These are phyloP conservation scores for Saccharomyces uvarum DNA, from an alignment of 1,139 yeast genomes.

Conservation along the genomic window DNA sequence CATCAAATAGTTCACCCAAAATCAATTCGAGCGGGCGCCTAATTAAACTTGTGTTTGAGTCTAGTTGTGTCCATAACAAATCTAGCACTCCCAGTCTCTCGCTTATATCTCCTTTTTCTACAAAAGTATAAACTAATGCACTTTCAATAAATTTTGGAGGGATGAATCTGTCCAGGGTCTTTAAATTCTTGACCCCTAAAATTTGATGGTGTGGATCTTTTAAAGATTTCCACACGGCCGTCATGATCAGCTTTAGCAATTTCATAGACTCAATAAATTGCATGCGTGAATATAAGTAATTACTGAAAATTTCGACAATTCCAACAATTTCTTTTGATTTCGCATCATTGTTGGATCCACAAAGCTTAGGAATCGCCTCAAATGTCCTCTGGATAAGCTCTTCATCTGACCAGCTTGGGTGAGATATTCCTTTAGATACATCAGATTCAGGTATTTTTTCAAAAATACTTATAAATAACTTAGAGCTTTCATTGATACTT, in stretches of 20 bases:
- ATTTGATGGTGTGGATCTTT: slow-evolving; percentile 33
- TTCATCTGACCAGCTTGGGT: slow-evolving; percentile 27
- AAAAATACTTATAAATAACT: slow-evolving; percentile 39
- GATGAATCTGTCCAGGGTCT: slow-evolving; percentile 18
- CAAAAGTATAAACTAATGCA: slow-evolving; percentile 44
- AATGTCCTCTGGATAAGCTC: slow-evolving; percentile 35
- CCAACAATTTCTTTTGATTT: slow-evolving; percentile 38
- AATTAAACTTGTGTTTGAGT: slow-evolving; percentile 40
- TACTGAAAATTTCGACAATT: slow-evolving; percentile 39
- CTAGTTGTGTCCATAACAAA: slow-evolving; percentile 56
- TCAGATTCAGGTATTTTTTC: slow-evolving; percentile 42
- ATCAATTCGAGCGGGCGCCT: slow-evolving; percentile 61
- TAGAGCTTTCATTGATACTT: slow-evolving; percentile 32
- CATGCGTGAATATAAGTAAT: slow-evolving; percentile 18
- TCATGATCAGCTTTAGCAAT: slow-evolving; percentile 24
- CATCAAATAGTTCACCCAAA: slow-evolving; percentile 50
- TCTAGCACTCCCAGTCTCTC: slow-evolving; percentile 44
- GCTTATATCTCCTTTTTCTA: slow-evolving; percentile 34
- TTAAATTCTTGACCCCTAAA: slow-evolving; percentile 22
- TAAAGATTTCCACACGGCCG: slow-evolving; percentile 38
- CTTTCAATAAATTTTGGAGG: slow-evolving; percentile 48
- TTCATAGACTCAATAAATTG: slow-evolving; percentile 20
- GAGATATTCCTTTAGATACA: slow-evolving; percentile 10
- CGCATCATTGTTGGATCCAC: not conserved
- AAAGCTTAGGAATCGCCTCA: slow-evolving; percentile 1